phyloP scores from a whole-genome alignment of 2,329 filamentous ascomycete species.

The Lecanosticta acicola region DNA sequence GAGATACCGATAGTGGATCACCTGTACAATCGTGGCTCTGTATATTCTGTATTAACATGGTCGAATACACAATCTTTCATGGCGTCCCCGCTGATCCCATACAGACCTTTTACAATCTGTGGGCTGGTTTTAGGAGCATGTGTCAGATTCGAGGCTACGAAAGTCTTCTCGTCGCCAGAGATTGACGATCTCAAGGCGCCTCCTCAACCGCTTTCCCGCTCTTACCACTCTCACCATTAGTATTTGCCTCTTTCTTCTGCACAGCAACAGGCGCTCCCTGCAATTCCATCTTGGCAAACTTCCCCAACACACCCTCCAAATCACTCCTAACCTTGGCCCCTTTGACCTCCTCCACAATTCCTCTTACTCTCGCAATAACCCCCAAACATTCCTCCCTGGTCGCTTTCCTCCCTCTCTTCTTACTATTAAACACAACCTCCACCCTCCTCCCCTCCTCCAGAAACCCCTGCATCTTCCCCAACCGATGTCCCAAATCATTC shows the following conservation, averaged over 20 bases:
- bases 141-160: too few species aligned
- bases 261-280: conserved; percentile 1
- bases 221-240: background rate
- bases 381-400: conserved; percentile 55
- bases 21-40: background rate
- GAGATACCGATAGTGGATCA: conserved; percentile 38
- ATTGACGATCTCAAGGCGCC: too few species aligned
- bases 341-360: conserved; percentile 39
- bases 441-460: conserved; percentile 69
- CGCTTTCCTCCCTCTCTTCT: conserved; percentile 57
- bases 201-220: background rate
- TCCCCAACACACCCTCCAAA: conserved; percentile 44
- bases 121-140: too few species aligned
- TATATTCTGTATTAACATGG: conserved; percentile 1
- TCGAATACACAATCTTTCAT: background rate
- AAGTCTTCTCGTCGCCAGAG: too few species aligned
- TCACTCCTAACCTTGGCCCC: conserved; percentile 44
- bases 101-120: too few species aligned
- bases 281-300: conserved; percentile 37
- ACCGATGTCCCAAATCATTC: conserved; percentile 67
- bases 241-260: background rate
- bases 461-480: conserved; percentile 64
- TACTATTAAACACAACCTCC: conserved; percentile 65
- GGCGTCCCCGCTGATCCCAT: too few species aligned
- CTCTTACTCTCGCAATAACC: conserved; percentile 50